These are phyloP conservation scores for Helenozyma baotianmanensis DNA, from an alignment of 805 yeast species.

Conservation along the genomic window DNA sequence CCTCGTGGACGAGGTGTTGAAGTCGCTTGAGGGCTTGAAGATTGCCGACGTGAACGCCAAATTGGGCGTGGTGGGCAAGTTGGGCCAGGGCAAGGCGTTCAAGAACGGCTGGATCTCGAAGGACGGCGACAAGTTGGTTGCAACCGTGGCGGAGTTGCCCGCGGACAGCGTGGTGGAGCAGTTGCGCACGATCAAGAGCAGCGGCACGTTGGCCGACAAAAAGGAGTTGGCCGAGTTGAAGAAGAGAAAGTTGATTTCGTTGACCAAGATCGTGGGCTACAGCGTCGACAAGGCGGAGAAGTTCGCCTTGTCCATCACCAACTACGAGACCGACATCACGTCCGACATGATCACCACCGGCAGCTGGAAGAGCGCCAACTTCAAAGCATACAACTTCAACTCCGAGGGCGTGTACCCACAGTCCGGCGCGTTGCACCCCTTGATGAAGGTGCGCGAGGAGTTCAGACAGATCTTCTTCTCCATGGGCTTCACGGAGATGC, in stretches of 20 bases:
- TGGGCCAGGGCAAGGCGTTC: conserved; percentile 97
- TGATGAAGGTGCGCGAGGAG: conserved; percentile 95
- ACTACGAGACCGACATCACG: conserved; percentile 89
- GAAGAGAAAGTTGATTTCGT: conserved; percentile 81
- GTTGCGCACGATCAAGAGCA: conserved; percentile 50
- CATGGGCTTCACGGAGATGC: conserved; percentile 99
- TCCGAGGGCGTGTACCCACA: conserved; percentile 86
- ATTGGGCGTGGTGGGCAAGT: conserved; percentile 78
- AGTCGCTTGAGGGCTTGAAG: conserved; percentile 73
- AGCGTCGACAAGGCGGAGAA: conserved; percentile 74
- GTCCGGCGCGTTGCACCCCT: conserved; percentile 94
- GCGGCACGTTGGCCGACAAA: conserved; percentile 55
- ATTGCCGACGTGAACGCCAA: conserved; percentile 68
- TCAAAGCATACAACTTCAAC: conserved; percentile 94
- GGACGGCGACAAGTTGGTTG: conserved; percentile 73
- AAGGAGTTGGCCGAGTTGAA: conserved; percentile 80
- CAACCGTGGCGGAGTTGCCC: conserved; percentile 54
- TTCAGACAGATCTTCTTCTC: conserved; percentile 96
- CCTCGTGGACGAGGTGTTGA: conserved; percentile 67
- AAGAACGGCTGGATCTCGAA: conserved; percentile 95
- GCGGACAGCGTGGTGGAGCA: conserved; percentile 64
- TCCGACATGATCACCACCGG: conserved; percentile 85
- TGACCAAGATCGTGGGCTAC: conserved; percentile 72
- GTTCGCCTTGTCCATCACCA: conserved; percentile 74
- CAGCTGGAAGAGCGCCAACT: conserved; percentile 74